Base-by-base conservation (phyloP, 192 early-diverging fungal species). In the Glomus cerebriforme region DNA sequence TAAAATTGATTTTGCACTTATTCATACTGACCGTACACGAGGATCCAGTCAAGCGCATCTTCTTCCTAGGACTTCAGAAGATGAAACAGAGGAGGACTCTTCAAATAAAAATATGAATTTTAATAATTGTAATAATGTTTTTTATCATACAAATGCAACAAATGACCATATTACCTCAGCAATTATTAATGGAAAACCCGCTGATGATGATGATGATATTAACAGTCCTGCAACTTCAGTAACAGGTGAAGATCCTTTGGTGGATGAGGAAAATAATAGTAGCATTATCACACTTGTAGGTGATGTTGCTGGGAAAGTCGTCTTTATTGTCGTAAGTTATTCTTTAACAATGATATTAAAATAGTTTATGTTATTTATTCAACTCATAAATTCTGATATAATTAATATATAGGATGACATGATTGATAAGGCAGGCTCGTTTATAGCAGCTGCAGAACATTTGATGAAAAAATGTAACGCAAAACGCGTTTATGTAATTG, bases 1-100 rank as follows among this genome's bases (percentile, higher is more conserved):
- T 80, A 91, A 95, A 72, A 86, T 96, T 64, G 92, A 95, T 81
- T 99, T 99, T 89, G 98, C 97, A 19, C 87, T 99, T 86, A 96
- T 99, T 79, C 98, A 99, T 83, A 91, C 90, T 27, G 95, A 96
- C 80, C 87, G 92, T 58, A 89, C 92, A 59, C 84, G 87, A 32
- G 83, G 82, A 8, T 81, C 85, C 6, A 77, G 19, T 35, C 79
- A 39, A 80, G 10, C 39, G 39, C 10, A 10, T 43, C 12, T 10
- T 43, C 39, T 19, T 79, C 76, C 35, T 67, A 80, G 39, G 77
- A 85, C 73, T 79, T 80, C 71, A 80, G 81, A 60, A 82, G 81
- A 76, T 73, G 83, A 70, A 9, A 3, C 17, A 27, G 26, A 37
- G 27, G 13, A 12, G 27, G 13, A 12, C 68, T 6, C 17, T 54